Conservation (phyloP, 2,329 filamentous ascomycete species). For the Clonostachys rhizophaga region DNA sequence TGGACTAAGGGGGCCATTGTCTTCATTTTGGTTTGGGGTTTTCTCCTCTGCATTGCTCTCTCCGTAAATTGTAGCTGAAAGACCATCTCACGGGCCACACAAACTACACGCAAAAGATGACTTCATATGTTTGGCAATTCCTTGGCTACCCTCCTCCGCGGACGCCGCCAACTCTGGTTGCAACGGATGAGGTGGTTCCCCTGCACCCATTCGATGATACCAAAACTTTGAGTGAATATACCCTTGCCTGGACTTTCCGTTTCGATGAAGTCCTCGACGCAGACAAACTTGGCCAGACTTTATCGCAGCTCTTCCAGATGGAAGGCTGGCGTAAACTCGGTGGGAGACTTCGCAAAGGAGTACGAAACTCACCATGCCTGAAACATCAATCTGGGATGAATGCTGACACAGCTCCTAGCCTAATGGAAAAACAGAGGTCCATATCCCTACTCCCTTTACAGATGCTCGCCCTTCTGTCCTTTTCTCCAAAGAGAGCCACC, state of each 20-base stretch:
- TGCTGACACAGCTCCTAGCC: not conserved
- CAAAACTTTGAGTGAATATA: not conserved
- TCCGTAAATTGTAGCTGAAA: no score
- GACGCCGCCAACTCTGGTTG: not conserved
- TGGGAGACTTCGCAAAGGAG: conserved; percentile 5
- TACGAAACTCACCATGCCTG: no score
- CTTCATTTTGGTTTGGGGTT: no score
- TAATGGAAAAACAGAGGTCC: conserved; percentile 17
- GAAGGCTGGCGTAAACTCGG: conserved; percentile 16
- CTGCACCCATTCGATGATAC: conserved; percentile 2
- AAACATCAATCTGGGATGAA: not conserved
- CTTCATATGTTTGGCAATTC: no score
- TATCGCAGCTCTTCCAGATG: conserved; percentile 7
- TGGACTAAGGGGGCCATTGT: no score
- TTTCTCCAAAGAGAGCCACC: conserved; percentile 27
- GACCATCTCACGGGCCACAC: no score
- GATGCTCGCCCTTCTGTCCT: conserved; percentile 25
- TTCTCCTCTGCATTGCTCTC: no score
- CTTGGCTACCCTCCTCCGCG: not conserved
- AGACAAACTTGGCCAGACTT: conserved; percentile 7
- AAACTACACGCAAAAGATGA: no score
- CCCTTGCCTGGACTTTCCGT: conserved; percentile 7
- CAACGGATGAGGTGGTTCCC: conserved; percentile 1
- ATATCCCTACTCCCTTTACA: conserved; percentile 18
- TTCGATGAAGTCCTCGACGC: conserved; percentile 17